Evolutionary conservation across 2,329 filamentous ascomycete species (phyloP), one percentile per base, ranked within the genome.

Genomic region (Hypoxylon sp.): DNA sequence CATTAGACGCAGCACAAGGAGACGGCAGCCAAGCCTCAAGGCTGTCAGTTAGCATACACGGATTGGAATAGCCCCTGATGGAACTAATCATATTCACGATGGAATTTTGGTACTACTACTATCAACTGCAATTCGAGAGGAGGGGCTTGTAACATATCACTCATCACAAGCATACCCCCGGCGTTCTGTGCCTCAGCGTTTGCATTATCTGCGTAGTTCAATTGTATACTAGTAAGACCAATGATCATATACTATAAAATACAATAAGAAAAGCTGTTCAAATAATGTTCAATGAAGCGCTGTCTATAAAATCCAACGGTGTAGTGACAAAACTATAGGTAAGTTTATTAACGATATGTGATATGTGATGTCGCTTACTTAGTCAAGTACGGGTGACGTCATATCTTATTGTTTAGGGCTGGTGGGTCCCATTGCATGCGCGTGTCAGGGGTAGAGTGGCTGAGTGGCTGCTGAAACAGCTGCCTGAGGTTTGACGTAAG

Each of bases 21-120:
- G 68, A 61, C 70, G 67, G 41, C 70, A 69, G 16, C 65, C 61
- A 5, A 72, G 66, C 39, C 37, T 71, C 25, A 74, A 69, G 52
- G 66, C 60, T 43, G 50, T 53, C 21, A 37, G 45, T 25, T 69
- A 64, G 53, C 30, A 59, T 34, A 21, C 14, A 27, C 9, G 27
- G 3, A 54, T 56, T 29, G 21, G n/a, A 43, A 56, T 19, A 21
- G 29, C 19, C 7, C 29, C n/a, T 8, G 25, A 46, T 32, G 23
- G 29, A 55, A 37, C 51, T 43, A 37, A 52, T 37, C n/a, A 25
- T 48, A 41, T 29, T 48, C 45, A 34, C n/a, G 27, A 2, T 34
- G 25, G 19, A 34, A 21, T 48, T 43, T 43, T 39, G 53, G 7
- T 16, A 32, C 43, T 30, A 32, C 34, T 46, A 7, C 6, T 46